These are phyloP conservation scores for Penicillium longicatenatum DNA, from an alignment of 495 filamentous ascomycete genomes.

Conservation along the genomic window DNA sequence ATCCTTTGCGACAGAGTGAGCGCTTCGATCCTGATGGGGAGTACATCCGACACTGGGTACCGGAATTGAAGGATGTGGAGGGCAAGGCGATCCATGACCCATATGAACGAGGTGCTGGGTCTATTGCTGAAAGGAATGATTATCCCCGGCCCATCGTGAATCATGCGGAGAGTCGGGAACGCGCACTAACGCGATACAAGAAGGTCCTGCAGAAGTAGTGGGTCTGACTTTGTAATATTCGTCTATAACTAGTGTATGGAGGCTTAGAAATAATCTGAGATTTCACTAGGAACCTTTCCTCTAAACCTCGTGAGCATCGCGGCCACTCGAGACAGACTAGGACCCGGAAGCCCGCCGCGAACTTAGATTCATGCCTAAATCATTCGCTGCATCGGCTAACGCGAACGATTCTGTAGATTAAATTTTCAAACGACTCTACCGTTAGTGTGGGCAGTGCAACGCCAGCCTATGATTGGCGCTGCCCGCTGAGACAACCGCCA, in stretches of 20 bases:
- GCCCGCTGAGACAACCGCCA: constrained; percentile 8
- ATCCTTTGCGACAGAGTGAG: constrained; percentile 82
- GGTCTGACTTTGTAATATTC: neutral
- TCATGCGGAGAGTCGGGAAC: constrained; percentile 66
- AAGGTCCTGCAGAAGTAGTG: constrained; percentile 36
- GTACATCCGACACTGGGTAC: constrained; percentile 62
- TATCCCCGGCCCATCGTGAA: constrained; percentile 78
- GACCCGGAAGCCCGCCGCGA: too few species aligned
- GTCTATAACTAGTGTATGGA: too few species aligned
- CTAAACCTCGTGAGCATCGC: too few species aligned
- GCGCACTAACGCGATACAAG: constrained; percentile 75
- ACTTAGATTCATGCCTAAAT: too few species aligned
- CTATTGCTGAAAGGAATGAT: constrained; percentile 59
- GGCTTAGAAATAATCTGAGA: too few species aligned
- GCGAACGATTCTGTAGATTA: neutral
- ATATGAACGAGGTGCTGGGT: constrained; percentile 63
- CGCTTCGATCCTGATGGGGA: constrained; percentile 65
- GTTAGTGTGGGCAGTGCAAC: constrained; percentile 1
- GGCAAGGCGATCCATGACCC: constrained; percentile 77
- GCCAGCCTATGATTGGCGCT: neutral
- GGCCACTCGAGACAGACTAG: too few species aligned
- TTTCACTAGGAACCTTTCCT: too few species aligned
- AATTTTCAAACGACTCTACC: neutral
- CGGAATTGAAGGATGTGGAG: constrained; percentile 59
- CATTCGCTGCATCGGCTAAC: neutral